These are phyloP conservation scores for Chlamydomonas applanata DNA, from an alignment of 139 green algal species.

Conservation along the genomic window DNA sequence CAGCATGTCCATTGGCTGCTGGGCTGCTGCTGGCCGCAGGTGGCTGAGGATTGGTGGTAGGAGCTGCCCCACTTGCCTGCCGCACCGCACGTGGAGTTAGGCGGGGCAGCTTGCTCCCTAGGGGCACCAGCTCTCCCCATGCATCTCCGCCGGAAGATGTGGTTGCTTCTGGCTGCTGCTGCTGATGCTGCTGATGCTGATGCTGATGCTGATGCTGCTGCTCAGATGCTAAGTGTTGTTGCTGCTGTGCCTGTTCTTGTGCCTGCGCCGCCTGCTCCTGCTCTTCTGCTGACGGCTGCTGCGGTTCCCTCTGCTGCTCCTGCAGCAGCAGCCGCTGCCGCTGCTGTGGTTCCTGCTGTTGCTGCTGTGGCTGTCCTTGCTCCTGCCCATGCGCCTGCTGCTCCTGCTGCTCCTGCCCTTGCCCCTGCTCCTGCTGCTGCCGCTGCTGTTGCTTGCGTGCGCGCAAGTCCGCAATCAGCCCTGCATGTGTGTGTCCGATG, in stretches of 20 bases:
- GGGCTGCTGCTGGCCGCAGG: too few species aligned
- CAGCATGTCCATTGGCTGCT: too few species aligned
- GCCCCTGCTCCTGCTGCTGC: neutral
- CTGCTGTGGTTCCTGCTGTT: neutral
- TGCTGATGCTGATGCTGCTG: conserved; percentile 12
- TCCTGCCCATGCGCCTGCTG: neutral
- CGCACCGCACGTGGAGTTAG: too few species aligned
- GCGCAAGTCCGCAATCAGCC: neutral
- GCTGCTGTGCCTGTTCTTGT: neutral
- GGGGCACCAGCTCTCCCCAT: too few species aligned
- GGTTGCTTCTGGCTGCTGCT: too few species aligned
- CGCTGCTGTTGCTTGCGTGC: neutral
- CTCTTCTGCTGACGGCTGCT: neutral
- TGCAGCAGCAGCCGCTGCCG: neutral
- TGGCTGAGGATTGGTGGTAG: too few species aligned
- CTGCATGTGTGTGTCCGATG: neutral
- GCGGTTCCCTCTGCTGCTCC: neutral
- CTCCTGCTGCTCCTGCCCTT: neutral
- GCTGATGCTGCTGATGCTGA: too few species aligned
- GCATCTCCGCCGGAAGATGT: too few species aligned
- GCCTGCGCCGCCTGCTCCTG: neutral
- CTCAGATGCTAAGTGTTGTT: neutral
- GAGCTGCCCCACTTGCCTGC: too few species aligned
- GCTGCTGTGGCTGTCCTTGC: neutral
- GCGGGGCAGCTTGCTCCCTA: too few species aligned